Evolutionary conservation across 2,329 filamentous ascomycete species (phyloP), one percentile per base, ranked within the genome.

Genomic region (Venturia nashicola): DNA sequence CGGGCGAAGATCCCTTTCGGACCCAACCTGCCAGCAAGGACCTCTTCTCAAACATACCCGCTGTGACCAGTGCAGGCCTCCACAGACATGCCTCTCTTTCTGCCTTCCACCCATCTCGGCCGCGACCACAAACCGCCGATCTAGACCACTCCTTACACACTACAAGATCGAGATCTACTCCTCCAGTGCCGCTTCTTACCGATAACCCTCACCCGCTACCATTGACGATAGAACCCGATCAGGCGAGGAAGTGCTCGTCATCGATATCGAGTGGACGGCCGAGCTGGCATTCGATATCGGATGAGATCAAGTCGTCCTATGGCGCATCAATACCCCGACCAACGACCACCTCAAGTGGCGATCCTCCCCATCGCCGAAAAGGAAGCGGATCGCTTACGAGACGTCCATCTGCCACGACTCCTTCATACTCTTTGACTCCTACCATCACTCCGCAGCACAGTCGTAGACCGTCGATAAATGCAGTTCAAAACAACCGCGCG

Each of bases 41-140:
- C 18, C 39, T 60, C 16, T 60, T 64, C 55, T 64, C 62, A 11
- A 64, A 64, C 36, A 60, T 64, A 27, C 62, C 54, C 20, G 62
- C 62, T 39, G 32, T 18, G 20, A 36, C 36, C 23, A 34, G 42
- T 27, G 36, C 59, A 18, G 11, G n/a, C 36, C 12, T 43, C 5
- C 39, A 60, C n/a, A 46, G 43, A 18, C 46, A 23, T 46, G 27
- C 61, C 14, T 48, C 42, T 16, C 36, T 43, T 3, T 51, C n/a
- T 34, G 34, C 12, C n/a, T 39, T 40, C 46, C 40, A 39, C 4
- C 39, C 34, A 14, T 43, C 51, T n/a, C 62, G 40, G 20, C 46
- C 57, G n/a, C 36, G 55, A 60, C 62, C 55, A 34, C 61, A 27
- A 34, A 61, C 62, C 16, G 55, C 62, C 12, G 55, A 64, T 43